These are phyloP conservation scores for Diaporthe aspalathi DNA, from an alignment of 2,329 filamentous ascomycete species.

Conservation along the genomic window DNA sequence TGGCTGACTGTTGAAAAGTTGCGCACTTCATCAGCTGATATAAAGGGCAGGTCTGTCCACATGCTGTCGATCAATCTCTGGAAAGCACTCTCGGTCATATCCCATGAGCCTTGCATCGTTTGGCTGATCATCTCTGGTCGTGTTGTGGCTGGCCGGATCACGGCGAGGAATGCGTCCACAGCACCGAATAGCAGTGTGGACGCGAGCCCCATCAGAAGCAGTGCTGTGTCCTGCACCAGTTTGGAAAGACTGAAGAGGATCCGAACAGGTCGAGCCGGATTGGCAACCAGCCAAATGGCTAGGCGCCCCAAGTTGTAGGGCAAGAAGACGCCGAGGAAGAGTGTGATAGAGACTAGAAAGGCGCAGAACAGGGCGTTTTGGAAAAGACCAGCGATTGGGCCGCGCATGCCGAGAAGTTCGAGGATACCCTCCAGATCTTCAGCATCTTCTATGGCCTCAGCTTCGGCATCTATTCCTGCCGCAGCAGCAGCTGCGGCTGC, in stretches of 20 bases:
- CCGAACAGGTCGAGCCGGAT: conserved; percentile 80
- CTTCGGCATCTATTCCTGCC: conserved; percentile 78
- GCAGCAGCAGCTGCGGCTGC: conserved; percentile 70
- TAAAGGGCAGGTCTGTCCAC: conserved; percentile 61
- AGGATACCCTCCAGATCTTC: conserved; percentile 97
- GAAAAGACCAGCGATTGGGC: conserved; percentile 86
- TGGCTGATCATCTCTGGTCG: conserved; percentile 30
- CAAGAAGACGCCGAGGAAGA: conserved; percentile 86
- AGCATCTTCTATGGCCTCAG: conserved; percentile 82
- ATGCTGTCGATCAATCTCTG: conserved; percentile 63
- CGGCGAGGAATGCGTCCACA: conserved; percentile 54
- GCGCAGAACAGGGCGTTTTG: conserved; percentile 97
- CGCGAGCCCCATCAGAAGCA: conserved; percentile 71
- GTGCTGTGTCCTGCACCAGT: conserved; percentile 78
- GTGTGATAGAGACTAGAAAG: conserved; percentile 86
- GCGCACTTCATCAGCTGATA: conserved; percentile 72
- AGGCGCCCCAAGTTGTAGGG: conserved; percentile 94
- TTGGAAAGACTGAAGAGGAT: conserved; percentile 81
- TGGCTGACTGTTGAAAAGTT: conserved; percentile 83
- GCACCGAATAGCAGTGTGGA: conserved; percentile 53
- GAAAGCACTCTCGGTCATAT: conserved; percentile 55
- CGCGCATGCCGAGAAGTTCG: conserved; percentile 96
- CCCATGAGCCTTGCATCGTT: conserved; percentile 51
- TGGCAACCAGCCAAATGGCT: conserved; percentile 81
- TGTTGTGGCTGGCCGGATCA: conserved; percentile 45